phyloP scores from a whole-genome alignment of 2,329 filamentous ascomycete species.

The Diaporthe humulicola region DNA sequence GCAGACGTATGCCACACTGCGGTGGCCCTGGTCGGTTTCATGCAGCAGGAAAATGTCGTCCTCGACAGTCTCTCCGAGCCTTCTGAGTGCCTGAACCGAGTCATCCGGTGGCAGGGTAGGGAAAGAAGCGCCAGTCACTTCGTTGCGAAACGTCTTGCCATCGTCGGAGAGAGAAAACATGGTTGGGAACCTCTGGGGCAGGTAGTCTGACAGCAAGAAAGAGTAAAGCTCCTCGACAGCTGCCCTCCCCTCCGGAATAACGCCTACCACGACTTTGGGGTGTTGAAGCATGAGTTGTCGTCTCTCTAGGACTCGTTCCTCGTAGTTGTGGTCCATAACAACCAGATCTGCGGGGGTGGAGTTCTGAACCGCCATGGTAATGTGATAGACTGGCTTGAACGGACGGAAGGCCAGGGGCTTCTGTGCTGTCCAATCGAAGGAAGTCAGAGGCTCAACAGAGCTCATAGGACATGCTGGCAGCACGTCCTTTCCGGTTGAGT shows the following conservation, averaged over 20 bases:
- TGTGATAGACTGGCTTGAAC: constrained; percentile 66
- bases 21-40: constrained; percentile 57
- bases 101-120: constrained; percentile 49
- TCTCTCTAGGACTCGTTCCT: constrained; percentile 56
- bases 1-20: constrained; percentile 62
- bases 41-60: constrained; percentile 67
- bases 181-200: constrained; percentile 62
- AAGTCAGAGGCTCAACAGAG: constrained; percentile 45
- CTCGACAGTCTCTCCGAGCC: constrained; percentile 64
- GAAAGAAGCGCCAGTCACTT: constrained; percentile 50
- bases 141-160: constrained; percentile 54
- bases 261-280: constrained; percentile 57
- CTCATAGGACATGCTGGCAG: constrained; percentile 32
- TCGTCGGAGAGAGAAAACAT: constrained; percentile 58
- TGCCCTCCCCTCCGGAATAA: constrained; percentile 53
- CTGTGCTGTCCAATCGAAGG: constrained; percentile 56
- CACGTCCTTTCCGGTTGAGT: background rate
- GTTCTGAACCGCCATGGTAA: constrained; percentile 64
- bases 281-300: constrained; percentile 55
- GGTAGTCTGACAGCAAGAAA: constrained; percentile 60
- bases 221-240: constrained; percentile 63
- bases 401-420: constrained; percentile 58
- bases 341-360: constrained; percentile 64
- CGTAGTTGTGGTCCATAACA: constrained; percentile 65
- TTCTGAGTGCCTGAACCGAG: constrained; percentile 51